phyloP scores from a whole-genome alignment of 78 protist species.

The slime mould (Dictyostelium discoideum) region dicty_2.7 NC_007090.3:306501-307000 shows the following conservation, averaged over 20 bases:
- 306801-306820: constrained; percentile 79
- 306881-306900: constrained; percentile 44
- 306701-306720: constrained; percentile 89
- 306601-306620: constrained; percentile 71
- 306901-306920: constrained; percentile 60
- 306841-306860: constrained; percentile 82
- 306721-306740: constrained; percentile 71
- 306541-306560: no score
- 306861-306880: constrained; percentile 80
- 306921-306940: constrained; percentile 31
- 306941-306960: constrained; percentile 30
- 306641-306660: constrained; percentile 94
- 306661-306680: constrained; percentile 98
- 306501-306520: constrained; percentile 45
- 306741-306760: constrained; percentile 95
- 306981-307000: neutral
- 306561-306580: neutral
- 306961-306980: constrained; percentile 19
- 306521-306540: constrained; percentile 82
- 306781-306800: constrained; percentile 93
- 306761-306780: constrained; percentile 92
- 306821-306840: constrained; percentile 85
- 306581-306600: neutral
- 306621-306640: constrained; percentile 90
- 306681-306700: constrained; percentile 97